Evolutionary conservation across 2,329 filamentous ascomycete species (phyloP).

Genomic region (Xylariaceae sp.): DNA sequence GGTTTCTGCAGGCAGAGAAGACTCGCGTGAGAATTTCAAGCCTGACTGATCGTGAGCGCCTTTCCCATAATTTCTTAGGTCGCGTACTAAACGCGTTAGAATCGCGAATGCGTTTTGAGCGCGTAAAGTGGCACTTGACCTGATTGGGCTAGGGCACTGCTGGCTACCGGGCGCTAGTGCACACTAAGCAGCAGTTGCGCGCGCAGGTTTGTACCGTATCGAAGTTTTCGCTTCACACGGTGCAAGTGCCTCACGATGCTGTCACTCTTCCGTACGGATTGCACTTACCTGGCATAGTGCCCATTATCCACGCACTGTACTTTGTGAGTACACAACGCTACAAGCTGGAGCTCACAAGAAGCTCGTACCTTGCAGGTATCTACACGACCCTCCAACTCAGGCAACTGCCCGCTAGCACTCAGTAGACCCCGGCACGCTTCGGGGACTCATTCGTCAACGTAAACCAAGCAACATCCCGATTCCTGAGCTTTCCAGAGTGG

Average conservation of each 20-base stretch:
- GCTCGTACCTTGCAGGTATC: slow-evolving; percentile 10
- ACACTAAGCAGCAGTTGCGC: no score
- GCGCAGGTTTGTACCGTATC: no score
- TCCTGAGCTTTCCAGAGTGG: background rate
- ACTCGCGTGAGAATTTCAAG: background rate
- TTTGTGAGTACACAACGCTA: no score
- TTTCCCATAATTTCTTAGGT: background rate
- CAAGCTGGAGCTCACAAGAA: no score
- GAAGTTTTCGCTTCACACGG: no score
- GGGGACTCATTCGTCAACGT: background rate
- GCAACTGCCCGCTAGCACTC: no score
- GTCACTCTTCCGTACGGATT: no score
- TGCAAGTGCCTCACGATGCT: no score
- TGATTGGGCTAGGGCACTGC: background rate
- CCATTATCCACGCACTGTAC: no score
- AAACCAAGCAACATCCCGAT: background rate
- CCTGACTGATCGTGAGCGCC: background rate
- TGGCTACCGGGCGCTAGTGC: no score
- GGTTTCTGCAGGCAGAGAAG: background rate
- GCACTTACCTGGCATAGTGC: no score
- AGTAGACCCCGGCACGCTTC: no score
- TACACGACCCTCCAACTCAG: slow-evolving; percentile 21
- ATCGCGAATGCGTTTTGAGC: slow-evolving; percentile 22
- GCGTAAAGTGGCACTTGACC: slow-evolving; percentile 42
- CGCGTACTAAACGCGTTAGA: slow-evolving; percentile 25